Conservation (phyloP, 805 yeast species). For the Starmera pachycereana region DNA sequence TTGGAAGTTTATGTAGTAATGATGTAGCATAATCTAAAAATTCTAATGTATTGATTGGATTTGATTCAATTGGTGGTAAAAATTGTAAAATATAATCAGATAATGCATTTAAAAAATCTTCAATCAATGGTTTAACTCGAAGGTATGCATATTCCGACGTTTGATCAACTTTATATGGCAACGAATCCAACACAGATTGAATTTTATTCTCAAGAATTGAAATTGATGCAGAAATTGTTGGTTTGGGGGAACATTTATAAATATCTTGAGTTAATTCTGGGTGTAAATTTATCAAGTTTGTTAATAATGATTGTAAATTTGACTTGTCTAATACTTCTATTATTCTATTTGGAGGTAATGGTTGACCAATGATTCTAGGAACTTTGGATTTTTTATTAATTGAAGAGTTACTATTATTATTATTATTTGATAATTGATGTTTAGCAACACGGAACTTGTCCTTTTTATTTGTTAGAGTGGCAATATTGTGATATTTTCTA, state of each 20-base stretch:
- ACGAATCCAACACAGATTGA: constrained; percentile 28
- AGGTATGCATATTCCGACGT: constrained; percentile 68
- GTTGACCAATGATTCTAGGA: constrained; percentile 37
- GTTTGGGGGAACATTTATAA: constrained; percentile 40
- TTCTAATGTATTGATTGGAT: constrained; percentile 41
- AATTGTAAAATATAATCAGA: constrained; percentile 67
- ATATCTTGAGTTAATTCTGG: constrained; percentile 53
- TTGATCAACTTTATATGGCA: constrained; percentile 72
- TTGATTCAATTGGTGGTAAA: constrained; percentile 56
- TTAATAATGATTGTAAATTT: constrained; percentile 42
- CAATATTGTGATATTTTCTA: neutral
- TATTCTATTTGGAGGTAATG: constrained; percentile 51
- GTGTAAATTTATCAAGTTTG: constrained; percentile 41
- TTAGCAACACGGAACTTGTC: constrained; percentile 8
- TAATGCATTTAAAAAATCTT: constrained; percentile 59
- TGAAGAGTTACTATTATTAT: neutral
- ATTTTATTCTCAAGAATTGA: constrained; percentile 34
- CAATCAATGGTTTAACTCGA: constrained; percentile 56
- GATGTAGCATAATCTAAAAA: constrained; percentile 55
- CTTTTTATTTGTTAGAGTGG: neutral
- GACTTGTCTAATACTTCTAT: constrained; percentile 58
- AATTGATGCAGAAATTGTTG: constrained; percentile 43
- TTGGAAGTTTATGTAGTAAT: constrained; percentile 54
- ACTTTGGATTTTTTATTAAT: constrained; percentile 18
- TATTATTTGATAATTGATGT: constrained; percentile 1